phyloP scores from a whole-genome alignment of 2,329 filamentous ascomycete species.

The Exophiala calicioides region DNA sequence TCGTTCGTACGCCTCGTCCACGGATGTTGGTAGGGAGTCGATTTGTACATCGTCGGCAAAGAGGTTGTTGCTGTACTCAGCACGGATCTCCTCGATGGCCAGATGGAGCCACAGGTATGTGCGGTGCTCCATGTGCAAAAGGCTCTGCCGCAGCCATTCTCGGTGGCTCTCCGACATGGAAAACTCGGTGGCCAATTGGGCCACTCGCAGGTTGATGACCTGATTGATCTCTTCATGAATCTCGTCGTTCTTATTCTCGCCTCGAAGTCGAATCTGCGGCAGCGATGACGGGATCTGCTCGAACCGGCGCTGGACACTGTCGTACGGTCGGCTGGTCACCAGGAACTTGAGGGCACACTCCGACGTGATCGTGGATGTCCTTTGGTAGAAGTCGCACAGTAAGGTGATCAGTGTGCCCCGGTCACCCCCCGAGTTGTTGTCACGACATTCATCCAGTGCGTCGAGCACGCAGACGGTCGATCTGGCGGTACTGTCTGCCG shows the following conservation, averaged over 20 bases:
- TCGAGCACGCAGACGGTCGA: constrained; percentile 18
- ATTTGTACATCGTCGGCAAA: constrained; percentile 15
- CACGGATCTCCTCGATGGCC: constrained; percentile 21
- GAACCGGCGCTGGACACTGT: constrained; percentile 29
- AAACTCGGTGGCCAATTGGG: constrained; percentile 9
- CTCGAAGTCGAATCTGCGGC: constrained; percentile 23
- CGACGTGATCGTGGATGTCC: not conserved
- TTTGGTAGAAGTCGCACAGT: constrained; percentile 6
- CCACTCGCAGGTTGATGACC: constrained; percentile 25
- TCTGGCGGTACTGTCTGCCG: constrained; percentile 1
- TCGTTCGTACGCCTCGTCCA: constrained; percentile 27
- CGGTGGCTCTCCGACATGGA: not conserved
- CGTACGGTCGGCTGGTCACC: constrained; percentile 37
- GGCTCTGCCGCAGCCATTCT: constrained; percentile 12
- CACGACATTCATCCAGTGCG: constrained; percentile 23
- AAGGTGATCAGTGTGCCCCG: constrained; percentile 7
- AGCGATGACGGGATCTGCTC: constrained; percentile 12
- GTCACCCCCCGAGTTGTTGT: too few relatives aligned
- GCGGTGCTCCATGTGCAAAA: too few relatives aligned
- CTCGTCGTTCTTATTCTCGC: constrained; percentile 24
- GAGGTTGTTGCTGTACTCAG: constrained; percentile 15
- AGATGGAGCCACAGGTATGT: constrained; percentile 36
- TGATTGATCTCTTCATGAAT: constrained; percentile 30
- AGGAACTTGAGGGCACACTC: constrained; percentile 31
- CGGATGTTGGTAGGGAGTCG: constrained; percentile 18